phyloP scores from a whole-genome alignment of 2,329 filamentous ascomycete genomes.

The Trichoderma oligosporum region DNA sequence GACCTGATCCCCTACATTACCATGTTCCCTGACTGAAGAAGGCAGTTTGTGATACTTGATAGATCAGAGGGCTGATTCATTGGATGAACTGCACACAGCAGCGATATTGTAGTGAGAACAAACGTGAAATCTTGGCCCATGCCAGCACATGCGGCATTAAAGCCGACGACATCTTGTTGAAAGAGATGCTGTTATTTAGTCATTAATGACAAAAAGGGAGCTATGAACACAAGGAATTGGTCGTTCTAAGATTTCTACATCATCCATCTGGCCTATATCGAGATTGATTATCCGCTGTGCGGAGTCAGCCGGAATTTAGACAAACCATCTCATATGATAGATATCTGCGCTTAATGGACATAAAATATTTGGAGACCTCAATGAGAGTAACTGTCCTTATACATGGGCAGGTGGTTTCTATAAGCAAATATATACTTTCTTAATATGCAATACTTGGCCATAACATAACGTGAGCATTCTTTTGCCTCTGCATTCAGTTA shows the following conservation, averaged over 20 bases:
- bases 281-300: neutral
- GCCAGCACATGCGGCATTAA: neutral
- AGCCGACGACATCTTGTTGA: slow-evolving; percentile 24
- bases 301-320: neutral
- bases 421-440: too few relatives aligned
- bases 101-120: slow-evolving; percentile 41
- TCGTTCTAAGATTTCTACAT: neutral
- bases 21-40: slow-evolving; percentile 41
- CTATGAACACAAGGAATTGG: too few relatives aligned
- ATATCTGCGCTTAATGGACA: neutral
- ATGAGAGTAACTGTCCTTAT: neutral
- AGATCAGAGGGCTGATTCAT: slow-evolving; percentile 39
- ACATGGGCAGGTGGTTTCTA: too few relatives aligned
- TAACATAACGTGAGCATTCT: too few relatives aligned
- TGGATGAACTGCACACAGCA: slow-evolving; percentile 48
- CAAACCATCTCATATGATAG: neutral
- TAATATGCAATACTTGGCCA: too few relatives aligned
- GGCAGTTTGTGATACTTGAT: slow-evolving; percentile 41
- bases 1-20: slow-evolving; percentile 42
- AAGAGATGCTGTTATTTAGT: too few relatives aligned
- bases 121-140: slow-evolving; percentile 28
- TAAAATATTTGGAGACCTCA: neutral
- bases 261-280: neutral
- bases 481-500: too few relatives aligned
- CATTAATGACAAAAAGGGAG: neutral